phyloP scores from a whole-genome alignment of 148 eudicot genomes.

The Rhododendron ferrugineum region DNA sequence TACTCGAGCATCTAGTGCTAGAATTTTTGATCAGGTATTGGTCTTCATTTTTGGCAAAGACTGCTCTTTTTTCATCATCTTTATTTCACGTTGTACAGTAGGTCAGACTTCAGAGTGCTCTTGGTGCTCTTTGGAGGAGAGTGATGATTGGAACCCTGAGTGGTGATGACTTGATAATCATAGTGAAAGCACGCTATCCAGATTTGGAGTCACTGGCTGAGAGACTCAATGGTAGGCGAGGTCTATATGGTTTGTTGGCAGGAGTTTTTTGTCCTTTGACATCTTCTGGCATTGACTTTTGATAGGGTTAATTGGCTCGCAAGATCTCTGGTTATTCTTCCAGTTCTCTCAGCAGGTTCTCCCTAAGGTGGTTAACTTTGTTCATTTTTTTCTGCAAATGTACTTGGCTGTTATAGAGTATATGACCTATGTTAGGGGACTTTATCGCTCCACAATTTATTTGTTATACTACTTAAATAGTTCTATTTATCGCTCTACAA shows the following conservation, averaged over 20 bases:
- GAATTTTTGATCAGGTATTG: background rate
- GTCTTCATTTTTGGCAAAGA: too few species aligned
- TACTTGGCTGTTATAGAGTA: background rate
- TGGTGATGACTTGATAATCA: constrained; percentile 44
- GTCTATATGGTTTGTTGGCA: background rate
- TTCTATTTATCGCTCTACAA: constrained; percentile 2
- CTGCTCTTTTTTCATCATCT: too few species aligned
- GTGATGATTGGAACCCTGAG: constrained; percentile 60
- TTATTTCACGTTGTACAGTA: too few species aligned
- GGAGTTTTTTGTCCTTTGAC: background rate
- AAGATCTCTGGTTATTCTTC: constrained; percentile 18
- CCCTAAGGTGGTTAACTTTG: constrained; percentile 46
- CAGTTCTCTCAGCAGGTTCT: constrained; percentile 49
- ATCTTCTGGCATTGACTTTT: constrained; percentile 52
- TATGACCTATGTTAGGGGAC: background rate
- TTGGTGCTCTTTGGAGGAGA: constrained; percentile 84
- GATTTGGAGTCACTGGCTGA: constrained; percentile 55
- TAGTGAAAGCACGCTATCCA: constrained; percentile 64
- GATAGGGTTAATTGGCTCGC: constrained; percentile 44
- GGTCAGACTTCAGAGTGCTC: constrained; percentile 39
- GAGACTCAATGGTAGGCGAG: constrained; percentile 55
- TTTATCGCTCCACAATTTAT: background rate
- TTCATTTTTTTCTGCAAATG: background rate
- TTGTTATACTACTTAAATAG: background rate
- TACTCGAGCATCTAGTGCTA: background rate